Conservation (phyloP, 495 filamentous ascomycete genomes). For the Cairneyella variabilis region DNA sequence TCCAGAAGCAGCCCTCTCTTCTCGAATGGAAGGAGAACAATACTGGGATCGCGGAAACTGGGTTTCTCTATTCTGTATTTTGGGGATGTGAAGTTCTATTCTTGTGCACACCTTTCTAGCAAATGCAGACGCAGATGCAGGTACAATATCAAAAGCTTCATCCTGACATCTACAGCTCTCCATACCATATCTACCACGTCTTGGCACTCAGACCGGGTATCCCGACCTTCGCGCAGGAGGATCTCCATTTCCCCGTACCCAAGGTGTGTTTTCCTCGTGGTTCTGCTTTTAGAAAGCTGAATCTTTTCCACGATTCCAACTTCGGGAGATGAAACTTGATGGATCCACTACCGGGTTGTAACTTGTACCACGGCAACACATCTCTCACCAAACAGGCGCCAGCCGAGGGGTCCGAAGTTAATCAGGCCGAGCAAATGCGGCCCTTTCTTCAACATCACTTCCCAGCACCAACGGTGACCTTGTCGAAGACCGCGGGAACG, state of each 20-base stretch:
- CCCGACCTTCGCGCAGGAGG: neutral
- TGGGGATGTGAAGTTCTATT: constrained; percentile 6
- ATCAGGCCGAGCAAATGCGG: no score
- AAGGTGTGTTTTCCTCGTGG: no score
- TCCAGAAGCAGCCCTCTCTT: neutral
- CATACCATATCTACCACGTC: neutral
- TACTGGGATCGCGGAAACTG: neutral
- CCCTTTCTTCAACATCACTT: no score
- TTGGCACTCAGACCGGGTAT: neutral
- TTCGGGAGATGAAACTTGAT: no score
- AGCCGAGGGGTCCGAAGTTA: no score
- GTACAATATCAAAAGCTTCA: constrained; percentile 1
- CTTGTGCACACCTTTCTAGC: neutral
- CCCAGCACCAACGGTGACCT: neutral
- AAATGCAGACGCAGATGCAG: constrained; percentile 3
- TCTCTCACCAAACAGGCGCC: no score
- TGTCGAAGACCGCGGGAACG: neutral
- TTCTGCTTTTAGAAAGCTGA: neutral
- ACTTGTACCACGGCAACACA: no score
- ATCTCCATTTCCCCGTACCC: neutral
- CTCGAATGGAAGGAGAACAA: neutral
- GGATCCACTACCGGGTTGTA: no score
- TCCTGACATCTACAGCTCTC: neutral
- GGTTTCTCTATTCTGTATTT: neutral
- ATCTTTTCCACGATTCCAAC: neutral